These are phyloP conservation scores for Casuarina equisetifolia DNA, from an alignment of 306 rosid genomes.

Conservation along the genomic window DNA sequence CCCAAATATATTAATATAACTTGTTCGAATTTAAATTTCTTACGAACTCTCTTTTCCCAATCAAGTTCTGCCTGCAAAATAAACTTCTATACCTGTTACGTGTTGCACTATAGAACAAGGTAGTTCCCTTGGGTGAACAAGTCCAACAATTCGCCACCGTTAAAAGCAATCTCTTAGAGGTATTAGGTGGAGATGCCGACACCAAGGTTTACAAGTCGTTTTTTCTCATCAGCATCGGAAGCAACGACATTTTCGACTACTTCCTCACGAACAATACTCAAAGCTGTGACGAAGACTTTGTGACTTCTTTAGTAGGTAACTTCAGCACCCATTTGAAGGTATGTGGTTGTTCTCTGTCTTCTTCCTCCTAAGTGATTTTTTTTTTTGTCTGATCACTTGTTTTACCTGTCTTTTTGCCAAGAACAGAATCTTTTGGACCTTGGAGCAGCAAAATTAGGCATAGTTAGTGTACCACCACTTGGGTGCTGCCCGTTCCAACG, in stretches of 20 bases:
- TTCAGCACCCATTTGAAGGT: slow-evolving; percentile 24
- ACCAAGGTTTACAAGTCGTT: slow-evolving; percentile 24
- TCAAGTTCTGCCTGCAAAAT: too few relatives aligned
- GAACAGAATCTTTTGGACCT: too few relatives aligned
- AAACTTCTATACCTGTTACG: too few relatives aligned
- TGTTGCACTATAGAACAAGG: slow-evolving; percentile 1
- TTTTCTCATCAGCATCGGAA: slow-evolving; percentile 31
- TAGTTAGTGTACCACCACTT: too few relatives aligned
- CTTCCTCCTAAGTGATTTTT: too few relatives aligned
- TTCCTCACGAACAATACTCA: not conserved
- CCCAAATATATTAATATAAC: too few relatives aligned
- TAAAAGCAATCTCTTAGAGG: not conserved
- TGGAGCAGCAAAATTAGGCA: too few relatives aligned
- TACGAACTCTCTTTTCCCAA: too few relatives aligned
- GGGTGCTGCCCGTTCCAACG: too few relatives aligned
- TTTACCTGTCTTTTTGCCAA: too few relatives aligned
- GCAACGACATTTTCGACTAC: slow-evolving; percentile 29
- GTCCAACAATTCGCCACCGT: slow-evolving; percentile 23
- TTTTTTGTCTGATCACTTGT: too few relatives aligned
- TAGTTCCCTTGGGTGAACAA: slow-evolving; percentile 19
- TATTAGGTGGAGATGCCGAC: slow-evolving; percentile 1
- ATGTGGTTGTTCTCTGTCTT: not conserved
- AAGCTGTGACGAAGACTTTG: not conserved
- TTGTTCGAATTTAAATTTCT: too few relatives aligned
- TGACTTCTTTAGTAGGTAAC: slow-evolving; percentile 10